Conservation (phyloP, 2,329 filamentous ascomycete genomes). For the Aspergillus amoenus region DNA sequence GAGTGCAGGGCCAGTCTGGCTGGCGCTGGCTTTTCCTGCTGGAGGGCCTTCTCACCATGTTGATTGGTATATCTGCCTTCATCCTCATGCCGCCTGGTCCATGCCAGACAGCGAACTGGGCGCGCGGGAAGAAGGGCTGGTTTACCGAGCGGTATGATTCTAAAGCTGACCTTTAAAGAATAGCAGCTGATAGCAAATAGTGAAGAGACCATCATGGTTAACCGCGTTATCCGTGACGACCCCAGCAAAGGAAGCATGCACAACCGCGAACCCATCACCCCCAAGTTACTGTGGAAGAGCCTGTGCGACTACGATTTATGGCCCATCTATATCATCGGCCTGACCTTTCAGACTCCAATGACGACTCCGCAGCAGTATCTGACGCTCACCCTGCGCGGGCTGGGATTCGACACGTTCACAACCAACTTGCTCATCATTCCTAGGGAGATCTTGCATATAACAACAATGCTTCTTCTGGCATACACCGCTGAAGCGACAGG, state of each 20-base stretch:
- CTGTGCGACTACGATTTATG: constrained; percentile 59
- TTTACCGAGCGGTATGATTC: constrained; percentile 55
- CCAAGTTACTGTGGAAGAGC: constrained; percentile 49
- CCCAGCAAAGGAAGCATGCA: constrained; percentile 62
- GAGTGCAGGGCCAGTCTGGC: constrained; percentile 26
- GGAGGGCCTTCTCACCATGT: constrained; percentile 46
- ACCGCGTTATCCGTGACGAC: constrained; percentile 59
- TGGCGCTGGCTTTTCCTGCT: constrained; percentile 46
- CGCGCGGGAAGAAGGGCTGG: constrained; percentile 65
- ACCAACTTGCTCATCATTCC: constrained; percentile 66
- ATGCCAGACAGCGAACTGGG: constrained; percentile 60
- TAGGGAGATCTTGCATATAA: constrained; percentile 7
- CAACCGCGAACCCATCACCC: constrained; percentile 55
- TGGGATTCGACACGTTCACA: constrained; percentile 59
- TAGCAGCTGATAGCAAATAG: not conserved
- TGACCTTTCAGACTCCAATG: constrained; percentile 44
- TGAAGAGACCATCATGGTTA: constrained; percentile 70
- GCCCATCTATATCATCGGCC: constrained; percentile 53
- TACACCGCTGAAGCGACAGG: constrained; percentile 39
- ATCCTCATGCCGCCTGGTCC: constrained; percentile 65
- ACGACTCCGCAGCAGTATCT: constrained; percentile 37
- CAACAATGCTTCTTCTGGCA: constrained; percentile 23
- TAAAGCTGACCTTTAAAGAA: too few relatives aligned
- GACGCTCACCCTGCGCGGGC: constrained; percentile 47
- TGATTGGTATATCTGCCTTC: constrained; percentile 57